phyloP scores from a whole-genome alignment of 2,329 filamentous ascomycete species.

The Penicillium verrucosum region DNA sequence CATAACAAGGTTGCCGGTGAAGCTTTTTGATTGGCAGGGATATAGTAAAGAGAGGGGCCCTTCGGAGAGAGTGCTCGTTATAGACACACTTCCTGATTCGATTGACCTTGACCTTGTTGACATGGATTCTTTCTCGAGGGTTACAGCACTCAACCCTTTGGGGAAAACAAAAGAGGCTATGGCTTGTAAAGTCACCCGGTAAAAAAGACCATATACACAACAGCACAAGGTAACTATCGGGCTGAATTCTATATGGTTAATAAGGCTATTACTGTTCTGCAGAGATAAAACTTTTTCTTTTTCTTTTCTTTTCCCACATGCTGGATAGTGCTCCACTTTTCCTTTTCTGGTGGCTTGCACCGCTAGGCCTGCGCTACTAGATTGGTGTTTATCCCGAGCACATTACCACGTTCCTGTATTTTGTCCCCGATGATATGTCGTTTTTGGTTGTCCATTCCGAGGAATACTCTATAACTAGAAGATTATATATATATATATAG shows the following conservation, averaged over 20 bases:
- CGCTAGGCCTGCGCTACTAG: slow-evolving; percentile 10
- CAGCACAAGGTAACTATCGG: background rate
- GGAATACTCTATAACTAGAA: background rate
- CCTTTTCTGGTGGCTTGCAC: slow-evolving; percentile 14
- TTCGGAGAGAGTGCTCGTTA: slow-evolving; percentile 6
- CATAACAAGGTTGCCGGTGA: background rate
- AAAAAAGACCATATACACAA: background rate
- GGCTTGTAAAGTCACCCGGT: background rate
- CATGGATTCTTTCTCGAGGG: background rate
- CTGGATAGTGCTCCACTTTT: slow-evolving; percentile 1
- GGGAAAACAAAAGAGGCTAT: background rate
- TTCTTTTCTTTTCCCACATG: background rate
- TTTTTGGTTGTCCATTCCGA: background rate
- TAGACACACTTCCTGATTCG: slow-evolving; percentile 1
- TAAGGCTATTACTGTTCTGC: background rate
- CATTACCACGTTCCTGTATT: slow-evolving; percentile 2
- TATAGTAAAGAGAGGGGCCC: slow-evolving; percentile 2
- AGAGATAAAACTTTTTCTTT: background rate
- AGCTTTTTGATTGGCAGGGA: slow-evolving; percentile 5
- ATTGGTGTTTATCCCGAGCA: slow-evolving; percentile 18
- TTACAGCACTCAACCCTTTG: background rate
- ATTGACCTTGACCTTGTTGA: background rate
- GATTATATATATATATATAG: background rate
- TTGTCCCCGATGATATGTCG: background rate
- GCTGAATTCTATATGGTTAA: background rate